Evolutionary conservation across 352 stramenopile genomes (phyloP).

Genomic region (Phytophthora citricola): DNA sequence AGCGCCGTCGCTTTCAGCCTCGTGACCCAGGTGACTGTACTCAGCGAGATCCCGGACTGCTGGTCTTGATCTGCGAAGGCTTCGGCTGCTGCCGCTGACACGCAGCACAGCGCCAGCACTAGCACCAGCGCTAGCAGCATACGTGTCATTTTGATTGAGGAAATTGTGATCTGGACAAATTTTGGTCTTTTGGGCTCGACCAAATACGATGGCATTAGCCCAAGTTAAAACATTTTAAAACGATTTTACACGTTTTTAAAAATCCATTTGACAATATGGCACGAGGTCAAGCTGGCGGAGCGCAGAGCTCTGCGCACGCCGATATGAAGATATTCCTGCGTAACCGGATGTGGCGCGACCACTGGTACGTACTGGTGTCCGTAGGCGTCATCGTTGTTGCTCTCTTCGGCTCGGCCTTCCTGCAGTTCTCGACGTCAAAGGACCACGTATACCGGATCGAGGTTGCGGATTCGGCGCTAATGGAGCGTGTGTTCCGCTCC

Average conservation of each 20-base stretch:
- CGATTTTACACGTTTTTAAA: too few species aligned
- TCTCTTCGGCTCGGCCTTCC: slow-evolving; percentile 66
- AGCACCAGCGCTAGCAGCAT: slow-evolving; percentile 26
- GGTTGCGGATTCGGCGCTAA: slow-evolving; percentile 53
- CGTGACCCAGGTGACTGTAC: slow-evolving; percentile 25
- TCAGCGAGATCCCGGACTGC: slow-evolving; percentile 10
- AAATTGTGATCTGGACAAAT: slow-evolving; percentile 16
- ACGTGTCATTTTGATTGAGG: slow-evolving; percentile 35
- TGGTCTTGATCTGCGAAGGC: slow-evolving; percentile 12
- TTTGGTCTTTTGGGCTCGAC: slow-evolving; percentile 1
- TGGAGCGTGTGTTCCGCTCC: slow-evolving; percentile 79
- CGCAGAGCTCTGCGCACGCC: slow-evolving; percentile 58
- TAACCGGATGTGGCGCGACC: slow-evolving; percentile 85
- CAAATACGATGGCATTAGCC: too few species aligned
- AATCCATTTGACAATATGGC: not conserved
- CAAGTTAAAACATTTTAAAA: too few species aligned
- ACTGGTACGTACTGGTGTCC: slow-evolving; percentile 65
- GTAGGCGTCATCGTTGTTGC: slow-evolving; percentile 60
- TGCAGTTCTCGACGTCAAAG: slow-evolving; percentile 71
- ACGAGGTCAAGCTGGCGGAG: slow-evolving; percentile 38
- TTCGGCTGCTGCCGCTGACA: slow-evolving; percentile 11
- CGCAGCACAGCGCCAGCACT: slow-evolving; percentile 23
- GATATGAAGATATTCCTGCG: slow-evolving; percentile 86
- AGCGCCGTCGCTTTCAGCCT: slow-evolving; percentile 38
- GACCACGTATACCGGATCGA: slow-evolving; percentile 75